Evolutionary conservation across 1,139 yeast species (phyloP), one percentile per base, ranked within the genome.

Genomic region (Nakaseomyces kungkrabaensis): DNA sequence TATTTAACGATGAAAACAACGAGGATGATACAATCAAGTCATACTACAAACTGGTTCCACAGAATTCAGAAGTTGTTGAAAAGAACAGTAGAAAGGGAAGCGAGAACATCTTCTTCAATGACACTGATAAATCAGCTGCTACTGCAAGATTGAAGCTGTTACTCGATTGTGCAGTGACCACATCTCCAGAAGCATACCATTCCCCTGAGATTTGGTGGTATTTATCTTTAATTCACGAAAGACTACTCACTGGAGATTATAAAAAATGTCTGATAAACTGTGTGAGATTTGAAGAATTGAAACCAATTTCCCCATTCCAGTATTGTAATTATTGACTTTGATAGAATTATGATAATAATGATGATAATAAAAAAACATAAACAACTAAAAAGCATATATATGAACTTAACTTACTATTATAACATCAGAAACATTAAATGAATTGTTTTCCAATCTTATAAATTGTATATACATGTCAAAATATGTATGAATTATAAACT

Each of bases 151-250:
- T 83, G 53, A 79, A 81, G 62, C 75, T 79, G 50, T 68, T 80
- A 49, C 70, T 88, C 50, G 92, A 85, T 58, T 67, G 72, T n/a
- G 65, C 82, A 66, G 78, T 82, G 62, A 59, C 72, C 55, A 68
- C 59, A 34, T 63, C 72, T 3, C 68, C 71, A 31, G 70, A 69
- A 42, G 94, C 87, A 2, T 69, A 75, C 53, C 76, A 77, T 59
- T 72, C 73, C 33, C 71, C 86, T 1, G 96, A 87, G 63, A 75
- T 84, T 11, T 85, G 94, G 88, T 82, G 79, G 75, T 75, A 77
- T 52, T 72, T 87, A 54, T 78, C 89, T 4, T 70, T 75, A 57
- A 73, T 85, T 37, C 84, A 84, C 62, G 92, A 83, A 57, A 69
- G 65, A 29, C 72, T 79, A 45, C 83, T 78, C 44, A 88, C 85